Evolutionary conservation across 805 yeast species (phyloP).

Genomic region (Soucietia sequanensis): DNA sequence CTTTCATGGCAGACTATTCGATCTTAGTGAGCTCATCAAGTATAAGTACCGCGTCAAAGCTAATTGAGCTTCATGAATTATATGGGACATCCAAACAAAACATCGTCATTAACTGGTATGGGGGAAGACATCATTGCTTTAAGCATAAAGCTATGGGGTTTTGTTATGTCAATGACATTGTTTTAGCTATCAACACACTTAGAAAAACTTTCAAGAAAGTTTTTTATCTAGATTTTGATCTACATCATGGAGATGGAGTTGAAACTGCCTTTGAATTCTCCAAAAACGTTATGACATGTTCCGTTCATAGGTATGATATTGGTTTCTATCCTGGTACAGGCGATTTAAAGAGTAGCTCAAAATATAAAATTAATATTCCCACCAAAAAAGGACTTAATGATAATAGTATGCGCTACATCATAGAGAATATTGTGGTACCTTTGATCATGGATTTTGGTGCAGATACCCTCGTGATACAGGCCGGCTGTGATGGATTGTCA

Average conservation of each 20-base stretch:
- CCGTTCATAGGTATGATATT: constrained; percentile 60
- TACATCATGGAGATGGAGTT: constrained; percentile 84
- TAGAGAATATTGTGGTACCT: constrained; percentile 44
- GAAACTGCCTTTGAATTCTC: constrained; percentile 60
- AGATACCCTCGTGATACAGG: constrained; percentile 57
- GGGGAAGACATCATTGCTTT: constrained; percentile 73
- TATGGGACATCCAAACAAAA: constrained; percentile 12
- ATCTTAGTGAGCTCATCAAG: constrained; percentile 56
- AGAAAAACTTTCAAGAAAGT: constrained; percentile 46
- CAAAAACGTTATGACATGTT: constrained; percentile 55
- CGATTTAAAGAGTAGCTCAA: constrained; percentile 30
- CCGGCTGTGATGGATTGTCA: constrained; percentile 75
- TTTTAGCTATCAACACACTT: constrained; percentile 51
- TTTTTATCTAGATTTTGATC: constrained; percentile 66
- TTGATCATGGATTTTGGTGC: constrained; percentile 40
- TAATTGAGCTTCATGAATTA: constrained; percentile 12
- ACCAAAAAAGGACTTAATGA: constrained; percentile 57
- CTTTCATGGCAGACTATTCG: constrained; percentile 50
- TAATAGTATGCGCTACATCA: constrained; percentile 32
- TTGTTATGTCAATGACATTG: constrained; percentile 72
- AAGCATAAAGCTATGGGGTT: constrained; percentile 61
- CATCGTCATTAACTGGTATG: constrained; percentile 69
- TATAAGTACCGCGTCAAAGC: constrained; percentile 44
- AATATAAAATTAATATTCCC: constrained; percentile 52
- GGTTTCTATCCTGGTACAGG: constrained; percentile 82